Conservation (phyloP, 768 basidiomycete species). For the Leccinum disarticulatum region DNA sequence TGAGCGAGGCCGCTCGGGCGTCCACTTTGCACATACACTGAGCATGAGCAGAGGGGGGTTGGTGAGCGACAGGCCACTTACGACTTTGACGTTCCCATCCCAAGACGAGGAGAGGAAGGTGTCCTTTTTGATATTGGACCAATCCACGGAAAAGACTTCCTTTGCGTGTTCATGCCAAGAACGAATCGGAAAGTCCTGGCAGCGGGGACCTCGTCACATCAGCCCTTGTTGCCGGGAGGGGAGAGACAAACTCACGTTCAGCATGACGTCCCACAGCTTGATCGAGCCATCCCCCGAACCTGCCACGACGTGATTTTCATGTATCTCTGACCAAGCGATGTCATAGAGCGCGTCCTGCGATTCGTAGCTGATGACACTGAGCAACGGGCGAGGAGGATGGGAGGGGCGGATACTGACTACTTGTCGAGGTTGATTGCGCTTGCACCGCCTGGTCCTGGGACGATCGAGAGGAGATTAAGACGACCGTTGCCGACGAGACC, state of each 20-base stretch:
- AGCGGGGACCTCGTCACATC: slow-evolving; percentile 31
- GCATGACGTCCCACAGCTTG: slow-evolving; percentile 84
- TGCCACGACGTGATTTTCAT: slow-evolving; percentile 91
- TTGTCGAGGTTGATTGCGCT: slow-evolving; percentile 58
- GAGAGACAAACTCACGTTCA: slow-evolving; percentile 57
- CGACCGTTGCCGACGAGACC: slow-evolving; percentile 95
- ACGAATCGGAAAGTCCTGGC: slow-evolving; percentile 82
- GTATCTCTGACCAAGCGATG: slow-evolving; percentile 91
- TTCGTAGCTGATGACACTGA: slow-evolving; percentile 61
- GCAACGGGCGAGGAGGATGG: background rate
- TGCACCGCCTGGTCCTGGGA: slow-evolving; percentile 44
- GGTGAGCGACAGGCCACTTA: slow-evolving; percentile 39
- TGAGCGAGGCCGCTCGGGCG: slow-evolving; percentile 76
- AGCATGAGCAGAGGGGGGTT: background rate
- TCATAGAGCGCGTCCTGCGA: slow-evolving; percentile 90
- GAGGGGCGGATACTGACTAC: slow-evolving; percentile 48
- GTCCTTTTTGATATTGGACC: slow-evolving; percentile 92
- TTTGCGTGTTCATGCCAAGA: slow-evolving; percentile 93
- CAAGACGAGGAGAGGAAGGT: slow-evolving; percentile 85
- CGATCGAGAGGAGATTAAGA: slow-evolving; percentile 63
- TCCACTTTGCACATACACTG: slow-evolving; percentile 60
- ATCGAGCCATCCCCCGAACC: slow-evolving; percentile 90
- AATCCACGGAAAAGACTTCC: slow-evolving; percentile 93
- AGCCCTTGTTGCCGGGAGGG: slow-evolving; percentile 9
- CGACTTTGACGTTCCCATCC: slow-evolving; percentile 90